A percentile compares a stretch with the other conserved stretches of the same genome.
phyloP scores from a whole-genome alignment of 169 alveolate genomes.

The Plasmodium coatneyi region DNA sequence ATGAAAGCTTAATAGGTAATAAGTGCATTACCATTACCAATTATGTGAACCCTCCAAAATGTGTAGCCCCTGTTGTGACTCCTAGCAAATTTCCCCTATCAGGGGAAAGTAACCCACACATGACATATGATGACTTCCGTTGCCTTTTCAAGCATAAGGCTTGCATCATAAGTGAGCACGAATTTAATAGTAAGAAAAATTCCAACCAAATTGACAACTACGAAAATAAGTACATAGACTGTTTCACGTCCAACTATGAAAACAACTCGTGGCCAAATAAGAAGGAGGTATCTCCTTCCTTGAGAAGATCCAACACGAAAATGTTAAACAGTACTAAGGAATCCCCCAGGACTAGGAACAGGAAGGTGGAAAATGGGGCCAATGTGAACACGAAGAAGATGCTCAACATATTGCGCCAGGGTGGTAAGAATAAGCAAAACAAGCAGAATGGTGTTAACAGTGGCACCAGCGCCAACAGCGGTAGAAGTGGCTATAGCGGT shows the following conservation, averaged over 20 bases:
- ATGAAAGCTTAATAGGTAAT: slow-evolving; percentile 74
- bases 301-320: not conserved
- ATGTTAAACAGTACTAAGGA: not conserved
- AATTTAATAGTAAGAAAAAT: slow-evolving; percentile 57
- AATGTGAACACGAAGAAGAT: slow-evolving; percentile 23
- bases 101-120: slow-evolving; percentile 44
- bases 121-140: slow-evolving; percentile 62
- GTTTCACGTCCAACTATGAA: slow-evolving; percentile 7
- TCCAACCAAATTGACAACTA: not conserved
- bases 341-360: slow-evolving; percentile 30
- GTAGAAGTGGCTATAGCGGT: not conserved
- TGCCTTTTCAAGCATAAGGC: slow-evolving; percentile 53
- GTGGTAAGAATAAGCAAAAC: slow-evolving; percentile 2
- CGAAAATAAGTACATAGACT: slow-evolving; percentile 23
- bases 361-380: not conserved
- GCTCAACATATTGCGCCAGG: not conserved
- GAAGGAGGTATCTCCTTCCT: slow-evolving; percentile 19
- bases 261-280: slow-evolving; percentile 65
- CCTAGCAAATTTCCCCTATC: slow-evolving; percentile 63
- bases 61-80: slow-evolving; percentile 16
- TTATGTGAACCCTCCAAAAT: slow-evolving; percentile 75
- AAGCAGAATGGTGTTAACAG: not conserved
- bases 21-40: slow-evolving; percentile 72
- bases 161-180: slow-evolving; percentile 70
- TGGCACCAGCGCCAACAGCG: not conserved